A percentile compares a stretch with the other conserved stretches of the same genome.
These are phyloP conservation scores for Scutellaria barbata DNA, from an alignment of 257 asterid genomes.

Conservation along the genomic window DNA sequence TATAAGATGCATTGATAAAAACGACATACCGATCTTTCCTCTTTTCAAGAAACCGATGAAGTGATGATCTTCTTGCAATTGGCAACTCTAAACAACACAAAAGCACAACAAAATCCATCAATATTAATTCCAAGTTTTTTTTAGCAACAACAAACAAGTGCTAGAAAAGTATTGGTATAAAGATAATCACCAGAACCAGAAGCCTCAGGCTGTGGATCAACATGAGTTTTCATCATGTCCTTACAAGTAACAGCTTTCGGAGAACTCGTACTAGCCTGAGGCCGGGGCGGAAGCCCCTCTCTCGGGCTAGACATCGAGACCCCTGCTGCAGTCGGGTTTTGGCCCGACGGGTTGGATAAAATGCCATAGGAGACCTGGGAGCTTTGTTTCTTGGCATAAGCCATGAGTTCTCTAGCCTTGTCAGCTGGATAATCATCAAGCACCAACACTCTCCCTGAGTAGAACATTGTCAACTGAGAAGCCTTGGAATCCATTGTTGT, in stretches of 20 bases:
- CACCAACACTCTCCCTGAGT: constrained; percentile 63
- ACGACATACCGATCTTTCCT: constrained; percentile 68
- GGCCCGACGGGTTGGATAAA: constrained; percentile 25
- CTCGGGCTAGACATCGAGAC: constrained; percentile 38
- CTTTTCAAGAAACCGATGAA: constrained; percentile 79
- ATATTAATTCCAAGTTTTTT: not conserved
- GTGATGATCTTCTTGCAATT: constrained; percentile 83
- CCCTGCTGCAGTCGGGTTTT: constrained; percentile 22
- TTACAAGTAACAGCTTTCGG: constrained; percentile 28
- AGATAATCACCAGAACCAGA: constrained; percentile 46
- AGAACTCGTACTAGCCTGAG: constrained; percentile 21
- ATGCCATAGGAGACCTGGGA: constrained; percentile 40
- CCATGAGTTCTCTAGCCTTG: constrained; percentile 55
- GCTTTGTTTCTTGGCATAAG: constrained; percentile 55
- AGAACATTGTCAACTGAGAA: constrained; percentile 74
- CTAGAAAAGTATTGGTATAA: not conserved
- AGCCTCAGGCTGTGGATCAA: constrained; percentile 36
- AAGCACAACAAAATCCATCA: not conserved
- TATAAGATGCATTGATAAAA: too few relatives aligned
- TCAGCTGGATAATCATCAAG: constrained; percentile 63
- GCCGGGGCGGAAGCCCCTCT: constrained; percentile 42
- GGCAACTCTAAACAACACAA: constrained; percentile 59
- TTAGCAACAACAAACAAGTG: not conserved
- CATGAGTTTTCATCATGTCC: constrained; percentile 22
- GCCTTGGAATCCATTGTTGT: constrained; percentile 40